phyloP scores from a whole-genome alignment of 371 early-diverging fungal species.

The Mortierella sp. region DNA sequence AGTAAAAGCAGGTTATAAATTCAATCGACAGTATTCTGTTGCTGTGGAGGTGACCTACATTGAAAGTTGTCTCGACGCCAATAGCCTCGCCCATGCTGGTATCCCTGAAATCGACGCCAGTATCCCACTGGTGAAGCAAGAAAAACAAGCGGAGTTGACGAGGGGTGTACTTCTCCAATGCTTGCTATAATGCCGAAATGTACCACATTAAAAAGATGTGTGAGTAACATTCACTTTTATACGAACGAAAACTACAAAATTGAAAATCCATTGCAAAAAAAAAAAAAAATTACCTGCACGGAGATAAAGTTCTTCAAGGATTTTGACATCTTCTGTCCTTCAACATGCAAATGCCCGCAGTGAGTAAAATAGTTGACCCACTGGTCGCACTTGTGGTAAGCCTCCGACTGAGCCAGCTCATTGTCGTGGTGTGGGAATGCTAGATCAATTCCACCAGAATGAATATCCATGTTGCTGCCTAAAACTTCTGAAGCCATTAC shows the following conservation, averaged over 20 bases:
- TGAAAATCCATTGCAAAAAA: not conserved
- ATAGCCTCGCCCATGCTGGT: conserved; percentile 90
- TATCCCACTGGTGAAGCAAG: conserved; percentile 94
- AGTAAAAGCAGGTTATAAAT: not conserved
- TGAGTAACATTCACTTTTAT: not conserved
- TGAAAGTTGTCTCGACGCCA: conserved; percentile 81
- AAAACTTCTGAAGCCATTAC: conserved; percentile 98
- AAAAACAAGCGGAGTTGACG: conserved; percentile 96
- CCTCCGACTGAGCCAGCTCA: conserved; percentile 99
- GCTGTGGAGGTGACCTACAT: conserved; percentile 59
- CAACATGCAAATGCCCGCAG: conserved; percentile 98
- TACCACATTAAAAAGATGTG: not conserved
- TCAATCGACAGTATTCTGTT: not conserved
- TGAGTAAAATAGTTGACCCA: conserved; percentile 99
- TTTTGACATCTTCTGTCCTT: conserved; percentile 99
- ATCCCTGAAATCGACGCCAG: conserved; percentile 90
- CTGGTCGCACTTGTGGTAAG: conserved; percentile 89
- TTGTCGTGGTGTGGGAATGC: conserved; percentile 99
- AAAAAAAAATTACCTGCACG: conserved; percentile 68
- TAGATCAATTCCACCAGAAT: conserved; percentile 99
- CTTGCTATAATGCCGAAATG: conserved; percentile 68
- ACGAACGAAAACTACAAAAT: not conserved
- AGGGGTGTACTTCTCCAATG: conserved; percentile 86
- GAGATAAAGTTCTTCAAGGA: conserved; percentile 99
- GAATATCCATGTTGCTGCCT: conserved; percentile 95